Base-by-base conservation (phyloP, 495 filamentous ascomycete genomes). In the Aspergillus indologenus region DNA sequence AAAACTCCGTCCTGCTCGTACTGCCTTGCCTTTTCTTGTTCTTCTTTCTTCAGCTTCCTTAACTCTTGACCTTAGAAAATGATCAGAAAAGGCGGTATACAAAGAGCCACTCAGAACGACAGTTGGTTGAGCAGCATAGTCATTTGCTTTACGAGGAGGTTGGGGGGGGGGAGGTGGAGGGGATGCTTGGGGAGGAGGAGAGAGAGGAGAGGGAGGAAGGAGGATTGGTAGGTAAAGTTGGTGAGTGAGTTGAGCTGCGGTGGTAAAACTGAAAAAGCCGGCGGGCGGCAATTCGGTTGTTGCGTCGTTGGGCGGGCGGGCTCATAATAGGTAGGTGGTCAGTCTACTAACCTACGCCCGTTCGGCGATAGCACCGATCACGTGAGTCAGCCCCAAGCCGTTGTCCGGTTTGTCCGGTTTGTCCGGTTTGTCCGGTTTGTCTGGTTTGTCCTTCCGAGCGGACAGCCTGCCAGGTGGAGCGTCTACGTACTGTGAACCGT, bases 101-200 rank as follows among this genome's bases (percentile, higher is more conserved):
- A 65, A 71, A 70, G 69, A 75, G 63, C 71, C 71, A 68, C 65
- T 69, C 64, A 64, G 57, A 34, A 58, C 65, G 67, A 68, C 66
- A 57, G 50, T 60, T 65, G 53, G 50, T 60, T 65, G 53, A 68
- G 69, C 67, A 72, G 68, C 69, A 76, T 71, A 68, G 67, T 76
- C 67, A 69, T 73, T 75, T 68, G 71, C 71, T 76, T 79, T 79
- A 79, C 77, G 72, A 68, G 65, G 62, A 67, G 64, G 59, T 4
- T 29, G 26, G 3, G 62, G 59, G 62, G 60, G 60, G 64, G 55
- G 56, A 59, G n/a, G n/a, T n/a, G n/a, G n/a, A n/a, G n/a, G n/a
- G n/a, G n/a, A n/a, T n/a, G n/a, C n/a, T n/a, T 43, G 52, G 63
- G 61, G 57, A 22, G 54, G 62, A 56, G 59, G 34, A 40, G 12